Evolutionary conservation across 768 basidiomycete species (phyloP).

Genomic region (Paxillus involutus): DNA sequence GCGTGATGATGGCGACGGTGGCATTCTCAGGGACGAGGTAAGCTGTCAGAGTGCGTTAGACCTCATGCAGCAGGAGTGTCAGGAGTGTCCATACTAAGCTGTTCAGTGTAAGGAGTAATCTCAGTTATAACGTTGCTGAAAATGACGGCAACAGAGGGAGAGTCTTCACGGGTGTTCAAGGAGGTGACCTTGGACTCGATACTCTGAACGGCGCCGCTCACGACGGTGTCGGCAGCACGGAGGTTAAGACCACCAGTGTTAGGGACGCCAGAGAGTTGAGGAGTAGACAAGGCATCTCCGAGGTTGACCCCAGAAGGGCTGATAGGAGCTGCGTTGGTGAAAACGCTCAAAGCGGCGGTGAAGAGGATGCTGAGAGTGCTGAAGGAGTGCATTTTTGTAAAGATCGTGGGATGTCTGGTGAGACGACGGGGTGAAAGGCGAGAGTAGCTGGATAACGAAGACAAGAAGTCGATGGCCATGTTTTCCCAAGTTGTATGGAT

Average conservation of each 20-base stretch:
- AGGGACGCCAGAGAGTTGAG: background rate
- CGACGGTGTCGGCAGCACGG: background rate
- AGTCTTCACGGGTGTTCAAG: background rate
- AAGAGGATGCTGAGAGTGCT: slow-evolving; percentile 21
- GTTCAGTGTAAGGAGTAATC: slow-evolving; percentile 11
- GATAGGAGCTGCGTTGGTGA: slow-evolving; percentile 25
- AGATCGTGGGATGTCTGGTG: slow-evolving; percentile 27
- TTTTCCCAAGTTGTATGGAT: background rate
- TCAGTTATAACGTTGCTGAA: slow-evolving; percentile 16
- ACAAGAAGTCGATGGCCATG: slow-evolving; percentile 18
- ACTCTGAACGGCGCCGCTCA: background rate
- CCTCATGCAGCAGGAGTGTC: background rate
- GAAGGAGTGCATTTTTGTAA: slow-evolving; percentile 40
- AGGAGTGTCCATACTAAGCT: slow-evolving; percentile 27
- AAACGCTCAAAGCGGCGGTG: slow-evolving; percentile 28
- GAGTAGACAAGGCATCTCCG: background rate
- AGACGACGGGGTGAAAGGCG: slow-evolving; percentile 18
- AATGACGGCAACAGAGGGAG: slow-evolving; percentile 26
- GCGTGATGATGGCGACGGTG: slow-evolving; percentile 18
- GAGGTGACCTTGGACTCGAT: background rate
- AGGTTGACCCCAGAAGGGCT: slow-evolving; percentile 9
- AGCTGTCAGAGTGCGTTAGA: slow-evolving; percentile 16
- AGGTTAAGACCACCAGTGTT: background rate
- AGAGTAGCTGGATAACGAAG: slow-evolving; percentile 2
- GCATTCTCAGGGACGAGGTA: slow-evolving; percentile 23